Evolutionary conservation across 23 red algal species (phyloP).

Genomic region (Gracilariopsis chorda): DNA sequence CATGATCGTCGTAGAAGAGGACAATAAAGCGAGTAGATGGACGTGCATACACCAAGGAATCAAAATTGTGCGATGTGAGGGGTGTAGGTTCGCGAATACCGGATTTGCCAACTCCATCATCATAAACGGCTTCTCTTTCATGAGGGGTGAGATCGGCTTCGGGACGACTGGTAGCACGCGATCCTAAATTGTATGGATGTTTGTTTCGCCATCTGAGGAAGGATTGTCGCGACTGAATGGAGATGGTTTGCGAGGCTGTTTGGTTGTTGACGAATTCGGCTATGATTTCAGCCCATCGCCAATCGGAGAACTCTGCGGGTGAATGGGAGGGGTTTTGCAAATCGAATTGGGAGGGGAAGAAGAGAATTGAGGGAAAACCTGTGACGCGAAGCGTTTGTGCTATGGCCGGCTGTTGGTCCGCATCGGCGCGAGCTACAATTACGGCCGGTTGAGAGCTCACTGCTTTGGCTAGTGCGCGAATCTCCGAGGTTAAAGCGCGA

Average conservation of each 20-base stretch:
- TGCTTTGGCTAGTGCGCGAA: constrained; percentile 5
- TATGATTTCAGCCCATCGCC: constrained; percentile 47
- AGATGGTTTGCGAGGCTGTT: neutral
- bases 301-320: constrained; percentile 22
- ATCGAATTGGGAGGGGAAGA: neutral
- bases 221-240: neutral
- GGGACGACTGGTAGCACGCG: neutral
- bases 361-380: constrained; percentile 36
- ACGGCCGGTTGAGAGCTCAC: neutral
- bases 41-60: neutral
- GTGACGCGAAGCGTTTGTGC: neutral
- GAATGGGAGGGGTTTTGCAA: neutral
- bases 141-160: neutral
- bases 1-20: constrained; percentile 22
- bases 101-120: constrained; percentile 1
- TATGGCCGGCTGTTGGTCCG: constrained; percentile 22
- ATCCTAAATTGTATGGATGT: constrained; percentile 40
- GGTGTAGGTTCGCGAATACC: constrained; percentile 20
- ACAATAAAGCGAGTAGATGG: neutral
- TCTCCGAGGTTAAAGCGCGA: constrained; percentile 5
- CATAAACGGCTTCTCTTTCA: neutral
- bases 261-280: constrained; percentile 59
- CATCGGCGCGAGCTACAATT: constrained; percentile 35
- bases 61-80: constrained; percentile 16
- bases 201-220: constrained; percentile 46